phyloP scores from a whole-genome alignment of 2,329 filamentous ascomycete species.

The Dactylonectria macrodidyma region DNA sequence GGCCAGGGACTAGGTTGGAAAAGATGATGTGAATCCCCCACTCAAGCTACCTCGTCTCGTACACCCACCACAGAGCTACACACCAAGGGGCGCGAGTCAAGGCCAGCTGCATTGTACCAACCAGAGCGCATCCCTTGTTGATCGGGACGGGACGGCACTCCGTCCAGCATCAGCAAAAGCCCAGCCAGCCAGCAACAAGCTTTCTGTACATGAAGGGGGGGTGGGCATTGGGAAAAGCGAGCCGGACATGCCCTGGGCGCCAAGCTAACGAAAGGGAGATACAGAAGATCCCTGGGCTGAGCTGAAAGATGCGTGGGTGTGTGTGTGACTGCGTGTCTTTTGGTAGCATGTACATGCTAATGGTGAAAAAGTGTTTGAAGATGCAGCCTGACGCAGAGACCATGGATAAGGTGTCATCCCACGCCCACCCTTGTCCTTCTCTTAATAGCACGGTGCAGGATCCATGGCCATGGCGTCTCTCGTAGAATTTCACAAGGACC shows the following conservation, averaged over 20 bases:
- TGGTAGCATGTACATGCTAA: neutral
- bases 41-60: neutral
- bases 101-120: constrained; percentile 3
- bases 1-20: constrained; percentile 7
- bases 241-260: constrained; percentile 7
- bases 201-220: constrained; percentile 6
- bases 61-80: constrained; percentile 4
- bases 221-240: constrained; percentile 3
- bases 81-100: constrained; percentile 25
- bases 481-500: neutral
- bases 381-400: neutral
- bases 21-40: constrained; percentile 14
- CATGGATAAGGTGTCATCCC: neutral
- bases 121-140: constrained; percentile 28
- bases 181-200: constrained; percentile 12
- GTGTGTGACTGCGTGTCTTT: neutral
- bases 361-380: neutral
- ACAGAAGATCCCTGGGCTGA: constrained; percentile 3
- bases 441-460: constrained; percentile 8
- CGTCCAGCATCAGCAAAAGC: no score
- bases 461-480: constrained; percentile 24
- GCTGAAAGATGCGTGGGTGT: constrained; percentile 1
- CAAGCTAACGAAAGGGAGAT: neutral
- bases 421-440: constrained; percentile 9
- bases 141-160: constrained; percentile 42